phyloP scores from a whole-genome alignment of 2,329 filamentous ascomycete species.

The Alternaria panax region DNA sequence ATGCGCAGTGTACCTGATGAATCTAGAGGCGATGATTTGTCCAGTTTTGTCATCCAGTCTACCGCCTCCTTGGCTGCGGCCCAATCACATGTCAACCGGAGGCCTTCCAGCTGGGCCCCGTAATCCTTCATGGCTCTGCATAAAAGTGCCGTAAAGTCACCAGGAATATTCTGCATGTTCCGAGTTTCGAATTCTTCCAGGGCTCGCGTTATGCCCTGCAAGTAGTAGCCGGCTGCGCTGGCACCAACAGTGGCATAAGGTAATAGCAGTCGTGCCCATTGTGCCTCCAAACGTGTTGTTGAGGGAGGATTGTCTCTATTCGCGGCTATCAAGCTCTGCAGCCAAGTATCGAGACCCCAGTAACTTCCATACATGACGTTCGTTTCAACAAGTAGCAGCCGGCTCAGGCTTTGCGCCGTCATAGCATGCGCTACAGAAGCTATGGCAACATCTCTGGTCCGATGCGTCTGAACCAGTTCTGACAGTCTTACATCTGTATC shows the following conservation, averaged over 20 bases:
- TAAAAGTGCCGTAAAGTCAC: slow-evolving; percentile 33
- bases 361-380: slow-evolving; percentile 38
- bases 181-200: slow-evolving; percentile 23
- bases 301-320: slow-evolving; percentile 33
- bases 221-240: slow-evolving; percentile 31
- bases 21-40: slow-evolving; percentile 10
- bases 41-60: slow-evolving; percentile 32
- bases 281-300: slow-evolving; percentile 36
- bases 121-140: slow-evolving; percentile 31
- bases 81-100: slow-evolving; percentile 36
- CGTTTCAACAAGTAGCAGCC: slow-evolving; percentile 32
- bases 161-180: slow-evolving; percentile 24
- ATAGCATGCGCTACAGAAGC: slow-evolving; percentile 42
- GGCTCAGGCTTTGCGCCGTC: slow-evolving; percentile 31
- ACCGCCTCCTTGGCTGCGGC: slow-evolving; percentile 26
- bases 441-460: slow-evolving; percentile 37
- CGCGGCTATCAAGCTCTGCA: slow-evolving; percentile 41
- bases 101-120: slow-evolving; percentile 34
- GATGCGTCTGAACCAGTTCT: slow-evolving; percentile 29
- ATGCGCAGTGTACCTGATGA: slow-evolving; percentile 17
- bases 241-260: slow-evolving; percentile 34
- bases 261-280: slow-evolving; percentile 35
- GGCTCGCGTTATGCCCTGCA: slow-evolving; percentile 32
- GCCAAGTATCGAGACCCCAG: slow-evolving; percentile 37
- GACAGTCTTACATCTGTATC: slow-evolving; percentile 33